phyloP scores from a whole-genome alignment of 306 rosid species.

The Lathyrus sativus region DNA sequence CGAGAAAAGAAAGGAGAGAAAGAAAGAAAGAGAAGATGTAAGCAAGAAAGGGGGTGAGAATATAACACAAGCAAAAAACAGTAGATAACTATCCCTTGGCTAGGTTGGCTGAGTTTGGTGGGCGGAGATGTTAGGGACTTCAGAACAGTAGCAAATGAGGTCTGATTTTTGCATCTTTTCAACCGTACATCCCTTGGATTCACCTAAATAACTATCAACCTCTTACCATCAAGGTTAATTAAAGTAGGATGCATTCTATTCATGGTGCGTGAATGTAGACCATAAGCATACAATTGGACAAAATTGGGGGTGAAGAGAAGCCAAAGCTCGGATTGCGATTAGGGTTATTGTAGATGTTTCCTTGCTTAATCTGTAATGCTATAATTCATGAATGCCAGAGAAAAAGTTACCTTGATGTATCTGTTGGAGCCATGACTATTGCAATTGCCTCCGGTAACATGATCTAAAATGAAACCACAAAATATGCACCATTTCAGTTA shows the following conservation, averaged over 20 bases:
- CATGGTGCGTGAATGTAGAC: background rate
- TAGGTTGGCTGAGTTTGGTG: background rate
- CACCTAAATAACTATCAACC: background rate
- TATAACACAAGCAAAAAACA: background rate
- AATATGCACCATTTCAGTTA: conserved; percentile 30
- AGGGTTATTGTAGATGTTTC: conserved; percentile 24
- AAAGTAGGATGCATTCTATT: background rate
- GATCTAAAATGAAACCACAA: conserved; percentile 61
- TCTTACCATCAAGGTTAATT: background rate
- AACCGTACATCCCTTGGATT: background rate
- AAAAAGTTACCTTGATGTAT: conserved; percentile 62
- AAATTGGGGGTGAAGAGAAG: conserved; percentile 30
- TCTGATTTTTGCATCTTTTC: background rate
- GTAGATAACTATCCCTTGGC: background rate
- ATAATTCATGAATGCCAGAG: conserved; percentile 30
- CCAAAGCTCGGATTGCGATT: conserved; percentile 3
- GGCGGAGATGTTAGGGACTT: background rate
- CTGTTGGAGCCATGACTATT: conserved; percentile 99
- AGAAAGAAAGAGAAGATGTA: background rate
- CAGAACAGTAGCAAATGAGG: background rate
- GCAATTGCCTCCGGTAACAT: conserved; percentile 99
- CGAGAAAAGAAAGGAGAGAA: background rate
- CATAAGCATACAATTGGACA: background rate
- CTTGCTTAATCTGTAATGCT: conserved; percentile 14
- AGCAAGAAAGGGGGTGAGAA: background rate